Percentiles rank a stretch among this genome's conserved stretches.
phyloP scores from a whole-genome alignment of 2,329 filamentous ascomycete genomes.

The Myriosclerotinia curreyana region DNA sequence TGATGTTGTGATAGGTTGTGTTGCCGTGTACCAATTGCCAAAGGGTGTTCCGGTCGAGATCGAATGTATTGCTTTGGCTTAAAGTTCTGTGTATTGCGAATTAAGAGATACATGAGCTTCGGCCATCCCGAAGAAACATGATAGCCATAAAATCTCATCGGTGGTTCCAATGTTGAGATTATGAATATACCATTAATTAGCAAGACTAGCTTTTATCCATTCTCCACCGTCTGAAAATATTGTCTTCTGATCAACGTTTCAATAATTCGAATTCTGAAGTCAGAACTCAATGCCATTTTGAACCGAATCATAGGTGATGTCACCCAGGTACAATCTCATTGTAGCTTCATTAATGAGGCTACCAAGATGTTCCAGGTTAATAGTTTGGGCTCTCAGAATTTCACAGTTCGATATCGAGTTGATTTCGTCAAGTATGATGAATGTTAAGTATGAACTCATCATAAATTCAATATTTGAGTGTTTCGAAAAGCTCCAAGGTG shows the following conservation, averaged over 20 bases:
- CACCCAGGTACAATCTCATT: neutral
- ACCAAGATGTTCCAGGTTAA: neutral
- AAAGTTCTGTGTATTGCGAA: conserved; percentile 22
- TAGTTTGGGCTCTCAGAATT: neutral
- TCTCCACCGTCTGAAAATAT: neutral
- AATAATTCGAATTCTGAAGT: neutral
- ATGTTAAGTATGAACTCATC: neutral
- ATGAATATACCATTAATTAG: neutral
- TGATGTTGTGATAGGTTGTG: conserved; percentile 50
- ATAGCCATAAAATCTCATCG: neutral
- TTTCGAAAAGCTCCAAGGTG: neutral
- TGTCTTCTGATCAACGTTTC: neutral
- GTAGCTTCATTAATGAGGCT: neutral
- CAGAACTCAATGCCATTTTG: neutral
- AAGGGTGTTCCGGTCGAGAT: conserved; percentile 89
- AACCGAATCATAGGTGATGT: conserved; percentile 1
- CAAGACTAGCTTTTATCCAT: neutral
- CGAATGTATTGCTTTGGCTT: conserved; percentile 77
- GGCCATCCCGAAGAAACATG: neutral
- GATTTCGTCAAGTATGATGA: neutral
- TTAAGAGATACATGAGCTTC: neutral
- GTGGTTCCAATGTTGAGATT: neutral
- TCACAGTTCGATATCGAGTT: neutral
- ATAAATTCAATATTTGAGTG: neutral
- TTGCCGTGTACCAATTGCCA: conserved; percentile 85